Conservation (phyloP, 2,329 filamentous ascomycete species). For the Lizonia empirigonia region DNA sequence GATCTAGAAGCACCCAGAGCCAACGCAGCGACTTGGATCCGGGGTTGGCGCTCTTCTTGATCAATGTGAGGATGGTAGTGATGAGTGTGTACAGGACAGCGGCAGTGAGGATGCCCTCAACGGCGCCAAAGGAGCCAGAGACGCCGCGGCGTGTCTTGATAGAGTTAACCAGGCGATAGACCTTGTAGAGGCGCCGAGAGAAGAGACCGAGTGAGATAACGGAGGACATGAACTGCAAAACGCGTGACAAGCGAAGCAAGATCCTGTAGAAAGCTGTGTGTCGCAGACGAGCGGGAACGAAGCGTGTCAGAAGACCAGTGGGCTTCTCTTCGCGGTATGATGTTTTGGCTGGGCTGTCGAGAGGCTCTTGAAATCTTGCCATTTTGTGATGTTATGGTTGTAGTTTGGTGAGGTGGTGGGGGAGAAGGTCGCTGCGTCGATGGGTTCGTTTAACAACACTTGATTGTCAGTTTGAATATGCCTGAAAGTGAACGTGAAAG, state of each 20-base stretch:
- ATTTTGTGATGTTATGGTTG: constrained; percentile 2
- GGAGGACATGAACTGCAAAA: constrained; percentile 54
- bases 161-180: constrained; percentile 47
- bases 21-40: constrained; percentile 46
- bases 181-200: constrained; percentile 49
- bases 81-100: constrained; percentile 53
- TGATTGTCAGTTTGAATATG: neutral
- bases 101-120: constrained; percentile 54
- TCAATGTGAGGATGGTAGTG: constrained; percentile 43
- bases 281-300: constrained; percentile 34
- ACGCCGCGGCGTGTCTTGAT: constrained; percentile 38
- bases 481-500: neutral
- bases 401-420: neutral
- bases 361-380: constrained; percentile 17
- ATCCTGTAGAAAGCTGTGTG: constrained; percentile 29
- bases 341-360: constrained; percentile 19
- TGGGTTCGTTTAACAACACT: neutral
- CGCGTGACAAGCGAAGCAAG: constrained; percentile 47
- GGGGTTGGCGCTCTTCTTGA: constrained; percentile 40
- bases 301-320: constrained; percentile 41
- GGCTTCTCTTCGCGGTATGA: constrained; percentile 22
- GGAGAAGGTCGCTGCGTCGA: too few species aligned
- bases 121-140: constrained; percentile 46
- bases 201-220: constrained; percentile 53
- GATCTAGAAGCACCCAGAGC: constrained; percentile 50